Evolutionary conservation across 768 basidiomycete genomes (phyloP).

Genomic region (Lentinula boryana): DNA sequence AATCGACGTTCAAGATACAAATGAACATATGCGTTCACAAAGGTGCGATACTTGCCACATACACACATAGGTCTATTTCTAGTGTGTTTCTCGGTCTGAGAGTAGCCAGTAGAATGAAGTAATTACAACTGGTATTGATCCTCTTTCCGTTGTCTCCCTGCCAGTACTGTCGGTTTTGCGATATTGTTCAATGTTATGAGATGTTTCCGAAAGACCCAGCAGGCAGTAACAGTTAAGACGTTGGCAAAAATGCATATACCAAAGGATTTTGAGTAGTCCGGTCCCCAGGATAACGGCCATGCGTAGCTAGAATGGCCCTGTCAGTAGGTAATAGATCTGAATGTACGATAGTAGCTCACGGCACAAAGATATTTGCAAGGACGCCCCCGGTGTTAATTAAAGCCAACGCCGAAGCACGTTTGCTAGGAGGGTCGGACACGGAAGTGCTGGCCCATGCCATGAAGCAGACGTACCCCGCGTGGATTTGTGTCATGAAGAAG

Average conservation of each 20-base stretch:
- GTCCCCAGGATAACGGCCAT: conserved; percentile 68
- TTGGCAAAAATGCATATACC: conserved; percentile 63
- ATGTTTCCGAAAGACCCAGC: conserved; percentile 38
- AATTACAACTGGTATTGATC: conserved; percentile 1
- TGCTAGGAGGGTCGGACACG: conserved; percentile 60
- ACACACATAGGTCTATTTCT: background rate
- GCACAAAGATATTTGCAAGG: conserved; percentile 78
- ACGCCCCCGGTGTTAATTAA: conserved; percentile 78
- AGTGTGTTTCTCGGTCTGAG: background rate
- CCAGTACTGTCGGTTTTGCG: background rate
- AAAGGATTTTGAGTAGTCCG: conserved; percentile 64
- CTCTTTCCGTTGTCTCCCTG: background rate
- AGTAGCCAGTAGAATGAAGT: background rate
- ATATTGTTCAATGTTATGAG: conserved; percentile 31
- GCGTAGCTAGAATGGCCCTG: conserved; percentile 31
- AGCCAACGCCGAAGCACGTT: conserved; percentile 80
- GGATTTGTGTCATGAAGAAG: conserved; percentile 73
- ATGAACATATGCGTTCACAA: too few relatives aligned
- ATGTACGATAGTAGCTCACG: conserved; percentile 39
- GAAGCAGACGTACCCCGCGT: conserved; percentile 66
- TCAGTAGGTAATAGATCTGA: background rate
- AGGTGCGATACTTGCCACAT: background rate
- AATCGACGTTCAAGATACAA: too few relatives aligned
- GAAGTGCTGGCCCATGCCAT: conserved; percentile 46
- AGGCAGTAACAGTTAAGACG: conserved; percentile 43